Evolutionary conservation across 2,329 filamentous ascomycete species (phyloP).

Genomic region (Orbilia blumenaviensis): DNA sequence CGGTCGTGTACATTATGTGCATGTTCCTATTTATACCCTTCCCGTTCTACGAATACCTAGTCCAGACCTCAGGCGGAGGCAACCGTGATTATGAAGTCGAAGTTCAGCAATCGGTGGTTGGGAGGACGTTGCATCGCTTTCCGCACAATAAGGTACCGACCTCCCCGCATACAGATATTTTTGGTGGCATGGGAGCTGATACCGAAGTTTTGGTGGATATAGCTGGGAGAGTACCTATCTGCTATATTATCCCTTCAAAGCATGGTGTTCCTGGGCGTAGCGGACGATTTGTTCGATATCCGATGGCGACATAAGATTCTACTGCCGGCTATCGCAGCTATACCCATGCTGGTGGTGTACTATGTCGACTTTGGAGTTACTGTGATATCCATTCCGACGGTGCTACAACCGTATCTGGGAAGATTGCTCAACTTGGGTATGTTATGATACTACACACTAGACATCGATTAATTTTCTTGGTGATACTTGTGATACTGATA

Average conservation of each 20-base stretch:
- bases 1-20: slow-evolving; percentile 86
- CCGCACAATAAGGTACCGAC: slow-evolving; percentile 83
- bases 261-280: slow-evolving; percentile 88
- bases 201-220: slow-evolving; percentile 8
- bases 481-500: too few species aligned
- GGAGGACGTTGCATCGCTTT: slow-evolving; percentile 87
- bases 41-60: slow-evolving; percentile 97
- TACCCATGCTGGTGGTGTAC: slow-evolving; percentile 94
- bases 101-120: slow-evolving; percentile 74
- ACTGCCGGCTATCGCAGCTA: slow-evolving; percentile 91
- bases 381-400: slow-evolving; percentile 87
- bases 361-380: slow-evolving; percentile 99
- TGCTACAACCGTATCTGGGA: slow-evolving; percentile 83
- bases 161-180: not conserved
- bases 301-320: slow-evolving; percentile 99
- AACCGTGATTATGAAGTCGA: slow-evolving; percentile 86
- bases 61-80: slow-evolving; percentile 90
- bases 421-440: slow-evolving; percentile 79
- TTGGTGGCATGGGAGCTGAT: not conserved
- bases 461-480: too few species aligned
- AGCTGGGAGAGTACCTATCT: slow-evolving; percentile 94
- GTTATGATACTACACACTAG: slow-evolving; percentile 53
- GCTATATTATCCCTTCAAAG: slow-evolving; percentile 92
- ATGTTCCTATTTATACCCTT: slow-evolving; percentile 95
- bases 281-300: slow-evolving; percentile 97